Conservation (phyloP, 2,329 filamentous ascomycete genomes). For the Aureobasidium sp. region DNA sequence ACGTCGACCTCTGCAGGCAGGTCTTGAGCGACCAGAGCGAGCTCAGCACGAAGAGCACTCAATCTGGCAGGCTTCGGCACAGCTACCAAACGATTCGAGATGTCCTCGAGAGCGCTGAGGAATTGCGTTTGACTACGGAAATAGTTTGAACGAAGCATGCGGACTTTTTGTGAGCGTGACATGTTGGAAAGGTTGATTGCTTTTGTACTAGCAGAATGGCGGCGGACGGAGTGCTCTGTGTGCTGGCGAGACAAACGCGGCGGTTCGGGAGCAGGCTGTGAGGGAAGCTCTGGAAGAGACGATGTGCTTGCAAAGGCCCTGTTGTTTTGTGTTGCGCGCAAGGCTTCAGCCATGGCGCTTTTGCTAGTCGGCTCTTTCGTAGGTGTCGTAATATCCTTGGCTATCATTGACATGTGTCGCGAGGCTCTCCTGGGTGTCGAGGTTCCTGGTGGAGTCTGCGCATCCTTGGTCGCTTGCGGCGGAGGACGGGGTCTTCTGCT, state of each 20-base stretch:
- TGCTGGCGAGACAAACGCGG: constrained; percentile 22
- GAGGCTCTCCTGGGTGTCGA: not conserved
- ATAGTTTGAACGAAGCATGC: constrained; percentile 69
- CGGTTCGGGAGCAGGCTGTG: constrained; percentile 13
- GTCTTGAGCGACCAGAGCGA: constrained; percentile 73
- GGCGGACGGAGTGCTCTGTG: constrained; percentile 27
- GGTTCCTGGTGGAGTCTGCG: not conserved
- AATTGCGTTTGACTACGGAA: constrained; percentile 77
- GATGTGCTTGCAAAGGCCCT: constrained; percentile 26
- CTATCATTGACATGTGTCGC: not conserved
- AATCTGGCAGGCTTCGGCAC: constrained; percentile 75
- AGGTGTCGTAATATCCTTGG: not conserved
- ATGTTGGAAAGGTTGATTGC: constrained; percentile 54
- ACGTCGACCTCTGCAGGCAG: constrained; percentile 78
- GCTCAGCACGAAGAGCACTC: constrained; percentile 71
- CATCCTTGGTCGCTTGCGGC: constrained; percentile 16
- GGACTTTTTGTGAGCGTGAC: constrained; percentile 58
- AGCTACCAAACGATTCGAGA: constrained; percentile 73
- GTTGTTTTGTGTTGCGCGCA: constrained; percentile 23
- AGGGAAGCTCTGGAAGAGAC: constrained; percentile 26
- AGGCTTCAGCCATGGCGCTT: constrained; percentile 16
- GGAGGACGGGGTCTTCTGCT: constrained; percentile 35
- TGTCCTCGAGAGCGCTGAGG: constrained; percentile 69
- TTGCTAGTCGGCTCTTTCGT: not conserved
- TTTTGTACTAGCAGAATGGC: constrained; percentile 53